A percentile compares a stretch with the other conserved stretches of the same genome.
These are phyloP conservation scores for Fusarium brevicatenulatum DNA, from an alignment of 2,329 filamentous ascomycete species.

Conservation along the genomic window DNA sequence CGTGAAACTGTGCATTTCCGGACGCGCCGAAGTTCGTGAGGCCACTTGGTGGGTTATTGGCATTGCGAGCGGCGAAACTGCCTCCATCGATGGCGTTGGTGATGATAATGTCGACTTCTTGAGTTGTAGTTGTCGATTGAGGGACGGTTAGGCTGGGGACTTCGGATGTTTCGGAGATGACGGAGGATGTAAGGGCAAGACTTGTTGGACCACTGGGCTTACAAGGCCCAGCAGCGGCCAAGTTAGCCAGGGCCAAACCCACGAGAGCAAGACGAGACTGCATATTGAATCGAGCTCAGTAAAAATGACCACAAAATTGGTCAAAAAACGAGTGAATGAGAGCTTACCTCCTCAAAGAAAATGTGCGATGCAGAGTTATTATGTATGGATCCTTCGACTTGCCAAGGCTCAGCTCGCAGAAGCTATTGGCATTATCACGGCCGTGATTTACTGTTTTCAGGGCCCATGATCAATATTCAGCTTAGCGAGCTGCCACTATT, in stretches of 20 bases:
- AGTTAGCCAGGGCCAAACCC: background rate
- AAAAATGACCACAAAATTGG: background rate
- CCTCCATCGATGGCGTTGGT: background rate
- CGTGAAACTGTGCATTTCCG: background rate
- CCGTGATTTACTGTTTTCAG: background rate
- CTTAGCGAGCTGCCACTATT: background rate
- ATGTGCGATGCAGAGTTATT: background rate
- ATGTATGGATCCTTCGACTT: background rate
- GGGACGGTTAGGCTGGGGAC: rapidly evolving
- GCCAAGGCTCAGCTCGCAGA: background rate
- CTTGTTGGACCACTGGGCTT: background rate
- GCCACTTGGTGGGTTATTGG: background rate
- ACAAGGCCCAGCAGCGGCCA: background rate
- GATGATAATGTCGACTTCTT: background rate
- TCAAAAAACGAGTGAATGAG: background rate
- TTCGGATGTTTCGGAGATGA: background rate
- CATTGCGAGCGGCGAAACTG: background rate
- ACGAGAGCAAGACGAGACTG: background rate
- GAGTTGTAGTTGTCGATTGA: background rate
- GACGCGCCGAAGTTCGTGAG: background rate
- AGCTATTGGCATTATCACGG: background rate
- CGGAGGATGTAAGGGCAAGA: background rate
- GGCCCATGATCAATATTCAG: background rate
- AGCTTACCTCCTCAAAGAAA: rapidly evolving
- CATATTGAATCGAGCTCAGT: background rate